Base-by-base conservation (phyloP, 345 rosid genomes). In the Aegle marmelos region DNA sequence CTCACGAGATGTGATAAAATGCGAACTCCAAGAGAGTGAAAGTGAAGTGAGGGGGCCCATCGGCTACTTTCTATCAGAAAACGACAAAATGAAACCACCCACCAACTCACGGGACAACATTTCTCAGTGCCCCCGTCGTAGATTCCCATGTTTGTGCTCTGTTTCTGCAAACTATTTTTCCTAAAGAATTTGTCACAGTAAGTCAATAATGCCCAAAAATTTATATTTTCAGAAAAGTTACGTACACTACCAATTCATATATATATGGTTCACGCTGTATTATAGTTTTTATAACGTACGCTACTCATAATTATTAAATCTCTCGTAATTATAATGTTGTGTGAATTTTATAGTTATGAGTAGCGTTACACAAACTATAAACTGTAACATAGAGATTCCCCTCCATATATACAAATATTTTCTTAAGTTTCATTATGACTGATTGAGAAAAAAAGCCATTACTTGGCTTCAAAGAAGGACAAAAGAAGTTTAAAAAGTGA, bases 1-100 rank as follows among this genome's bases (percentile, higher is more conserved):
- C 68, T 86, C 90, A 89, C 89, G 89, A 76, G 90, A 82, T 48
- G 10, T 41, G 25, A 19, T 1, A 45, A 5, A 25, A 25, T 59
- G 76, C 61, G 0, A 53, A 66, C 50, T 48, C 79, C 83, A 31
- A 75, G 39, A 77, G 72, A 78, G 79, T 50, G 73, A 24, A 62
- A 66, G 31, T 14, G 22, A 17, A 25, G 13, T 6, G 17, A 9
- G 50, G 72, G 87, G 75, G 5, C 78, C 87, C 86, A 75, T 33
- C 25, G 13, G 59, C 77, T 72, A 25, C 76, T 79, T 39, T 76
- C 75, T 31, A 58, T 48, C 63, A 24, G 30, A 69, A 76, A 71
- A 48, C 39, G 79, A 84, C 88, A 68, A 82, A 25, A 14, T 30
- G 39, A 31, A 72, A 70, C 73, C 33, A 45, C 36, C 69, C 21